phyloP scores from a whole-genome alignment of 257 asterid genomes.

The Nicotiana paniculata region DNA sequence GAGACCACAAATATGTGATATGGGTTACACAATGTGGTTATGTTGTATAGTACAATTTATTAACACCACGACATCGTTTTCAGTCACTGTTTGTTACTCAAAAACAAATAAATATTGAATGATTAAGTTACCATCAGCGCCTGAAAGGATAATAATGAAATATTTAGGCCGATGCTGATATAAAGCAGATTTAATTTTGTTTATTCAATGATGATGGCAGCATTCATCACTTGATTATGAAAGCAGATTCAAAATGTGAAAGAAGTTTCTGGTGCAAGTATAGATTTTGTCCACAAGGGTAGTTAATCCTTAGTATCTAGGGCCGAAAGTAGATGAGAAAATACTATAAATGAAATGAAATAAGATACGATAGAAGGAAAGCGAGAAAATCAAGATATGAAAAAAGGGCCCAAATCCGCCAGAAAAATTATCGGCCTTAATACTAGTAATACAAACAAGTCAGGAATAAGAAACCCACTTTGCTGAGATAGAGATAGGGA shows the following conservation, averaged over 20 bases:
- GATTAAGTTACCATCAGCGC: not conserved
- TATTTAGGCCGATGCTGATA: not conserved
- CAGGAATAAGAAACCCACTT: not conserved
- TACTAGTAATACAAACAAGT: too few species aligned
- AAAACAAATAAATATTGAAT: not conserved
- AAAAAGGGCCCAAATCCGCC: too few species aligned
- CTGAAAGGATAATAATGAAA: not conserved
- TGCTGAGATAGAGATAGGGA: not conserved
- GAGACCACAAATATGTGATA: not conserved
- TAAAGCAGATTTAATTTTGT: too few species aligned
- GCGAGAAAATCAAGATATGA: too few species aligned
- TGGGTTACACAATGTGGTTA: not conserved
- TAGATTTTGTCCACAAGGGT: not conserved
- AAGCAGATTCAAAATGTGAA: not conserved
- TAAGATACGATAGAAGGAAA: too few species aligned
- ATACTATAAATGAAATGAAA: too few species aligned
- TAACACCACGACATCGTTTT: not conserved
- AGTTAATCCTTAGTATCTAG: not conserved
- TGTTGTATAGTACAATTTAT: not conserved
- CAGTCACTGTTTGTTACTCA: not conserved
- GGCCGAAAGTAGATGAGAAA: not conserved
- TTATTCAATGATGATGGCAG: not conserved
- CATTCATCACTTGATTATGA: not conserved
- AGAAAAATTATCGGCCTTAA: too few species aligned
- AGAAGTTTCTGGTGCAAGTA: not conserved